A percentile compares a stretch with the other conserved stretches of the same genome.
These are phyloP conservation scores for Phytophthora aleatoria DNA, from an alignment of 352 stramenopile genomes.

Conservation along the genomic window DNA sequence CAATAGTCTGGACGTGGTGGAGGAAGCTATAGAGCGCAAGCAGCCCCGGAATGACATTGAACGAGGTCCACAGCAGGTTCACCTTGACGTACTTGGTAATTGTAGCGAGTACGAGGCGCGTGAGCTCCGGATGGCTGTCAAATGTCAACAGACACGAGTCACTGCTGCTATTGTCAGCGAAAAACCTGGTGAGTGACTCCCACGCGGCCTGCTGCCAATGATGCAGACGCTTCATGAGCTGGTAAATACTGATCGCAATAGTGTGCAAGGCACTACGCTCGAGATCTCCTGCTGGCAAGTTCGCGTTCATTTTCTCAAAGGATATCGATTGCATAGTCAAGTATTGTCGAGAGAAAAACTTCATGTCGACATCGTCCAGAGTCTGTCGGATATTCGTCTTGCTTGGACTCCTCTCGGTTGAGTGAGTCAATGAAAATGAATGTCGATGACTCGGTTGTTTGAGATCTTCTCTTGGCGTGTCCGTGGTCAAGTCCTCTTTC, in stretches of 20 bases:
- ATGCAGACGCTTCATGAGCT: conserved; percentile 69
- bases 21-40: conserved; percentile 53
- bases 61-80: conserved; percentile 65
- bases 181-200: conserved; percentile 53
- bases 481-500: conserved; percentile 4
- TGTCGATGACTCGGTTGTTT: conserved; percentile 7
- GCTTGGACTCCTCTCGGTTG: conserved; percentile 1
- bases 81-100: conserved; percentile 65
- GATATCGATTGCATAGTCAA: conserved; percentile 35
- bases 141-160: conserved; percentile 41
- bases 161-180: conserved; percentile 27
- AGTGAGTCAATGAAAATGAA: conserved; percentile 3
- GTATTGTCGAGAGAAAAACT: conserved; percentile 58
- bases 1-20: conserved; percentile 18
- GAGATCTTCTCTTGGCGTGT: conserved; percentile 6
- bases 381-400: conserved; percentile 9
- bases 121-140: conserved; percentile 59
- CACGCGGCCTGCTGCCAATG: conserved; percentile 66
- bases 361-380: conserved; percentile 34
- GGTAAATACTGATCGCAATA: conserved; percentile 41
- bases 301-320: conserved; percentile 29
- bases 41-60: conserved; percentile 44
- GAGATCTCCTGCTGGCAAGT: conserved; percentile 8
- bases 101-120: conserved; percentile 53
- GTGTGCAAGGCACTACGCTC: conserved; percentile 32